These are phyloP conservation scores for Oryza meridionalis DNA, from an alignment of 176 grass and related monocot genomes.

Conservation along the genomic window DNA sequence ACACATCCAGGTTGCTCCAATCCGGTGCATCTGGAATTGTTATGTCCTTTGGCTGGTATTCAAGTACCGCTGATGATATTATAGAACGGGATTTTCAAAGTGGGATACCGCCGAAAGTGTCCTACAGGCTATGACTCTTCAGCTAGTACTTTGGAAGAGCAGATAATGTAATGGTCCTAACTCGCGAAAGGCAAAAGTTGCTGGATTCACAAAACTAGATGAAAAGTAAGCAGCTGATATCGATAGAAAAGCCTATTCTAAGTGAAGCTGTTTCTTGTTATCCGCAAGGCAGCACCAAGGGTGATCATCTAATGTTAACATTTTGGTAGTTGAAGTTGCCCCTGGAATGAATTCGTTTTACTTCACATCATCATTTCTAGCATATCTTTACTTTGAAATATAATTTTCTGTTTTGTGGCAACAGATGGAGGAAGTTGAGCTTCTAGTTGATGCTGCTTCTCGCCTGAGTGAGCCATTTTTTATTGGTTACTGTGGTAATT, in stretches of 20 bases:
- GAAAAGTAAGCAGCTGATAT: slow-evolving; percentile 72
- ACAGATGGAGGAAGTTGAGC: slow-evolving; percentile 97
- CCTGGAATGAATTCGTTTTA: slow-evolving; percentile 62
- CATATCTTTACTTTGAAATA: slow-evolving; percentile 51
- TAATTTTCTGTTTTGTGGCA: slow-evolving; percentile 56
- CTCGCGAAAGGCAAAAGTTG: slow-evolving; percentile 58
- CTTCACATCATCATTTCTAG: slow-evolving; percentile 42
- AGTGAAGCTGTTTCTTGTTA: slow-evolving; percentile 73
- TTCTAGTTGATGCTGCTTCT: slow-evolving; percentile 92
- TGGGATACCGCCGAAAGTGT: slow-evolving; percentile 34
- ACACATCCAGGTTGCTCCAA: slow-evolving; percentile 70
- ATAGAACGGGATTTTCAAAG: slow-evolving; percentile 63
- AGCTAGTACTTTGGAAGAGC: slow-evolving; percentile 42
- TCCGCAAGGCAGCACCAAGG: slow-evolving; percentile 92
- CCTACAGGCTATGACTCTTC: slow-evolving; percentile 52
- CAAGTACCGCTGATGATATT: slow-evolving; percentile 50
- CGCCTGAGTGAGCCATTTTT: slow-evolving; percentile 98
- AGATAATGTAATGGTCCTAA: slow-evolving; percentile 52
- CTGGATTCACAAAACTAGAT: slow-evolving; percentile 86
- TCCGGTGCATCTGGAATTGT: slow-evolving; percentile 83
- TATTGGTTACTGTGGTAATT: slow-evolving; percentile 99
- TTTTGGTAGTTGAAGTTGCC: slow-evolving; percentile 94
- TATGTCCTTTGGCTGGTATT: slow-evolving; percentile 63
- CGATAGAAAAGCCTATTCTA: slow-evolving; percentile 69
- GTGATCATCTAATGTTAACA: slow-evolving; percentile 99